Evolutionary conservation across 2,329 filamentous ascomycete species (phyloP), one percentile per base, ranked within the genome.

Genomic region (Furcasterigmium furcatum): DNA sequence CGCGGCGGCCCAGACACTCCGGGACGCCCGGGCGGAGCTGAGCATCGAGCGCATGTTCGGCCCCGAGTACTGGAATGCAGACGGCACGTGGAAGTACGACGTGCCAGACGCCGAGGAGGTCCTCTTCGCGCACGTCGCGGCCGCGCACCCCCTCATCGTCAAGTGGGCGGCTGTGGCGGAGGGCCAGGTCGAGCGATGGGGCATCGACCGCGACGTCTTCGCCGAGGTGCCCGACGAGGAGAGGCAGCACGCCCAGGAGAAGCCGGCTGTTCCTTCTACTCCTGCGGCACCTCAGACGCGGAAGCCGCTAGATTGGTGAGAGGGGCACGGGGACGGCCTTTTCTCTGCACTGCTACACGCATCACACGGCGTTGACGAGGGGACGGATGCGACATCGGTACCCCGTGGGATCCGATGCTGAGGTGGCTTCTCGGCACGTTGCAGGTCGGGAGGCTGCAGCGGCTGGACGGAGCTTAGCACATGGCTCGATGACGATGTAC

Each of bases 1-100:
- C 34, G 38, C 46, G 43, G 42, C 14, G 9, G 35, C 39, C 27
- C 27, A 39, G 22, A 55, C 81, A 21, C 58, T 79, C 2, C 58
- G 58, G 2, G 65, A 72, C 30, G 87, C 86, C 3, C 67, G 71
- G 13, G 63, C 64, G 32, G 85, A 88, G 41, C 64, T 94, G 43
- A 72, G 72, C 34, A 76, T 84, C 13, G 71, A 77, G 56, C 71
- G 67, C 38, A 68, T 95, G 22, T 88, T 92, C 62, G 77, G 73
- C 2, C 58, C 68, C 18, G 71, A 80, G n/a, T 90, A 77, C 63
- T 88, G 88, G 72, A 77, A 78, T 4, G 67, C 76, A 10, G 85
- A 89, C 58, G 88, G 87, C 1, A 79, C 83, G 32, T 91, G 86
- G 85, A 82, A 68, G 55, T 92, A 79, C 61, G 67, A 76, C 1